phyloP scores from a whole-genome alignment of 2,329 filamentous ascomycete species.

The Pseudocercospora crystallina region DNA sequence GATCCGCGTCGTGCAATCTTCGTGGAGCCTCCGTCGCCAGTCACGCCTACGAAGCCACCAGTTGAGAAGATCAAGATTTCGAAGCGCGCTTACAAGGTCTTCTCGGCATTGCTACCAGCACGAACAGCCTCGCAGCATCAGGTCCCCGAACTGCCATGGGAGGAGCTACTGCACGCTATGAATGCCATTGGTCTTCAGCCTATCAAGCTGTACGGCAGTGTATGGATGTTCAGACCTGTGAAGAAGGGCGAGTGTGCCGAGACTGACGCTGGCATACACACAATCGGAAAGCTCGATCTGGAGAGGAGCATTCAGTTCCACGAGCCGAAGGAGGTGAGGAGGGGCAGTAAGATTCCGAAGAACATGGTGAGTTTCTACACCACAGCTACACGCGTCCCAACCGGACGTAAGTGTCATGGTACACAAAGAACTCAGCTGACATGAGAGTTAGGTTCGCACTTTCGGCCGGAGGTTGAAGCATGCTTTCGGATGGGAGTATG shows the following conservation, averaged over 20 bases:
- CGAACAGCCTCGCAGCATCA: constrained; percentile 32
- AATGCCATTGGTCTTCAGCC: constrained; percentile 49
- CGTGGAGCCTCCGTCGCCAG: background rate
- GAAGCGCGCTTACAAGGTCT: constrained; percentile 39
- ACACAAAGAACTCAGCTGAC: background rate
- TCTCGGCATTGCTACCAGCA: constrained; percentile 45
- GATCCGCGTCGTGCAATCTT: constrained; percentile 13
- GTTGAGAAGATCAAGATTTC: constrained; percentile 16
- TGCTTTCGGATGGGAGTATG: constrained; percentile 29
- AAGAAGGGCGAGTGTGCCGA: constrained; percentile 7
- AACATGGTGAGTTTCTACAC: constrained; percentile 47
- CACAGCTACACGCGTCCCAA: too few relatives aligned
- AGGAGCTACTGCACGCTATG: constrained; percentile 57
- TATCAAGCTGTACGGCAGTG: constrained; percentile 60
- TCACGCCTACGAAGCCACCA: background rate
- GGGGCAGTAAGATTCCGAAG: constrained; percentile 51
- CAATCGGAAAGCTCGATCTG: constrained; percentile 37
- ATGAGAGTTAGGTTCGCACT: constrained; percentile 19
- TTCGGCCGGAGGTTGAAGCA: constrained; percentile 52
- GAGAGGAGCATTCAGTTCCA: constrained; percentile 59
- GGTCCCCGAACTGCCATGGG: constrained; percentile 54
- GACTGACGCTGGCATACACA: constrained; percentile 7
- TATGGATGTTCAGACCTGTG: constrained; percentile 58
- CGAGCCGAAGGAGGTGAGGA: constrained; percentile 55
- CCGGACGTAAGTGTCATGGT: background rate